These are phyloP conservation scores for Chaetoscypha palmicola DNA, from an alignment of 2,329 filamentous ascomycete species.

Conservation along the genomic window DNA sequence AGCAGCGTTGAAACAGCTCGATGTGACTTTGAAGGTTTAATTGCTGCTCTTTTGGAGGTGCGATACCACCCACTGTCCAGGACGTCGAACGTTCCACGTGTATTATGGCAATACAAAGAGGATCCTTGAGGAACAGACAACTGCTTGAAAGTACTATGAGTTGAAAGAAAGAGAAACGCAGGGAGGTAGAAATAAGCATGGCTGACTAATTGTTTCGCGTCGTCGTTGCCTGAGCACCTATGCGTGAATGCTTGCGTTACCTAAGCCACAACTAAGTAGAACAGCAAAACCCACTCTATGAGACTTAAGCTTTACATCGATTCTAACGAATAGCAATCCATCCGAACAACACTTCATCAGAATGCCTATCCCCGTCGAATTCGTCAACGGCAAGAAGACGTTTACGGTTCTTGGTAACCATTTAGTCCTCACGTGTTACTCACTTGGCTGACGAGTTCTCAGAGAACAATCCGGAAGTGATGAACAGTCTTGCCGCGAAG, in stretches of 20 bases:
- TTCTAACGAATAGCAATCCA: not conserved
- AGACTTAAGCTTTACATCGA: not conserved
- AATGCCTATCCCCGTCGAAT: conserved; percentile 18
- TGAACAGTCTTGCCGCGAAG: conserved; percentile 74
- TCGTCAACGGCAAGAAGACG: conserved; percentile 21
- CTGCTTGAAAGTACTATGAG: too few species aligned
- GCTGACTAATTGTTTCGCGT: not conserved
- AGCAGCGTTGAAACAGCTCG: too few species aligned
- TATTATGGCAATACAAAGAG: too few species aligned
- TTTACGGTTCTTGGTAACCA: conserved; percentile 21
- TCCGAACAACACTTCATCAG: conserved; percentile 4
- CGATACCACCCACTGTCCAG: too few species aligned
- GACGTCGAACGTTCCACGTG: too few species aligned
- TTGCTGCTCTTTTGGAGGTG: too few species aligned
- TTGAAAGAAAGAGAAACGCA: too few species aligned
- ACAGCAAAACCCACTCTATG: not conserved
- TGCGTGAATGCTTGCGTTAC: not conserved
- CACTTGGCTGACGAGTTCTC: conserved; percentile 21
- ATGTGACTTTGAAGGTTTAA: too few species aligned
- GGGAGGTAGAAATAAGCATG: not conserved
- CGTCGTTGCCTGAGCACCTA: not conserved
- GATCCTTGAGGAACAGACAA: too few species aligned
- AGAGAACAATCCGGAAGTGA: conserved; percentile 79
- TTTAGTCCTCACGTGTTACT: not conserved
- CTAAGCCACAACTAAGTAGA: too few species aligned